A percentile compares a stretch with the other conserved stretches of the same genome.
Conservation (phyloP, 2,329 filamentous ascomycete species). For the Verticillium nonalfalfae region DNA sequence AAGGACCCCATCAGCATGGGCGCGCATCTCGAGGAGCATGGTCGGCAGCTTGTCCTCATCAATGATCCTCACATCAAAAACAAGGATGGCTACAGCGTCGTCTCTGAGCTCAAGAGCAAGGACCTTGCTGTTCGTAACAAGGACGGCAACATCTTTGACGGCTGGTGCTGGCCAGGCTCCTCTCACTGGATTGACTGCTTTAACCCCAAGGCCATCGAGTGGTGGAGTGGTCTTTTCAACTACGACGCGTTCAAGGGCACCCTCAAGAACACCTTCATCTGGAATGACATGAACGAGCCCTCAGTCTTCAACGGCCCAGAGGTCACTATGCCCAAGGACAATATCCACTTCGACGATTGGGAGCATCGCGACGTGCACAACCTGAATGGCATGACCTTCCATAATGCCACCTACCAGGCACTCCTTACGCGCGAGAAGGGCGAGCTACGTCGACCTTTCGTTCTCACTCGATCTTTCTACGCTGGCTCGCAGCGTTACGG, state of each 20-base stretch:
- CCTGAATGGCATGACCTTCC: conserved; percentile 88
- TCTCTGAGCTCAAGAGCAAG: conserved; percentile 76
- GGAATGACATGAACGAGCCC: conserved; percentile 99
- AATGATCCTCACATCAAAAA: conserved; percentile 99
- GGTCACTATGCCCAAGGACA: conserved; percentile 98
- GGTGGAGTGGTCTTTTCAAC: conserved; percentile 87
- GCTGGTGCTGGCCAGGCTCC: conserved; percentile 98
- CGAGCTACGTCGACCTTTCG: conserved; percentile 79
- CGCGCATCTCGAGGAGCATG: conserved; percentile 75
- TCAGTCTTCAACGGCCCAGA: conserved; percentile 98
- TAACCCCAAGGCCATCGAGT: conserved; percentile 82
- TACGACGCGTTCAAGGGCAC: conserved; percentile 86
- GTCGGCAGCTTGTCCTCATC: conserved; percentile 86
- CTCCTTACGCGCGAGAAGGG: conserved; percentile 80
- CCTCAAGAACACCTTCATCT: conserved; percentile 81
- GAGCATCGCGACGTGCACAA: conserved; percentile 97
- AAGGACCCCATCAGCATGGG: conserved; percentile 81
- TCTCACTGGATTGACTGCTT: conserved; percentile 97
- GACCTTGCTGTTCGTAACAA: conserved; percentile 85
- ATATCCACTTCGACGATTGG: conserved; percentile 85
- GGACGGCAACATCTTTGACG: conserved; percentile 81
- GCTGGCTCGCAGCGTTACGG: conserved; percentile 83
- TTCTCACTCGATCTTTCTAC: conserved; percentile 89
- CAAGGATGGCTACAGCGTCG: conserved; percentile 66
- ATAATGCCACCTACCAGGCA: conserved; percentile 88